Evolutionary conservation across 768 basidiomycete species (phyloP), one percentile per base, ranked within the genome.

Genomic region (Hydnomerulius pinastri): DNA sequence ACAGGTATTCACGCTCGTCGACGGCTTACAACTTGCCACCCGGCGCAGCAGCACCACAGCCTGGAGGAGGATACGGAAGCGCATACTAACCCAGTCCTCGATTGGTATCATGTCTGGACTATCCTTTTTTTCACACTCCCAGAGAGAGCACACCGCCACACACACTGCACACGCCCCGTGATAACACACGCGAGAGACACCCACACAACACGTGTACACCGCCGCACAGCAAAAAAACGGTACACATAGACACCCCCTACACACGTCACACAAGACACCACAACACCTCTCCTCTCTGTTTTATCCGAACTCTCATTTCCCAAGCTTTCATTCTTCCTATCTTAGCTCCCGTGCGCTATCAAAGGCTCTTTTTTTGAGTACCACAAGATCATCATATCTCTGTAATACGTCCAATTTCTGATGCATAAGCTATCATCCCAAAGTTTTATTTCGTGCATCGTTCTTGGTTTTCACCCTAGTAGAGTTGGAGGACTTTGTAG

Each of bases 1-100:
- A 87, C 63, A 76, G 89, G 23, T 91, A 88, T 67, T 90, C 88
- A 46, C 78, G 90, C 29, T 69, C 73, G 21, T 80, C 82, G 20
- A 73, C 75, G 27, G 69, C 62, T 35, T 77, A 69, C 57, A 76
- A 57, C 47, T 76, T 90, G 10, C 90, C 90, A 2, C 87, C 90
- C 4, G 89, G 90, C 37, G 89, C 89, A 23, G 88, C 87, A 24
- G 72, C 86, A 46, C 85, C 85, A 25, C 78, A 81, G 51, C 56
- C 74, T 25, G 65, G 64, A 49, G 9, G 23, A 28, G 62, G 60
- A 10, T 33, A 57, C 12, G 60, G 63, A 6, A 9, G 27, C 17
- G 59, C 23, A 25, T 49, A 57, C 32, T 63, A 43, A 55, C 8
- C n/a, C 23, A 7, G 33, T 18, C 28, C 32, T 18, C 24, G 23